Evolutionary conservation across 768 basidiomycete genomes (phyloP).

Genomic region (Leccinum subgranulosum): DNA sequence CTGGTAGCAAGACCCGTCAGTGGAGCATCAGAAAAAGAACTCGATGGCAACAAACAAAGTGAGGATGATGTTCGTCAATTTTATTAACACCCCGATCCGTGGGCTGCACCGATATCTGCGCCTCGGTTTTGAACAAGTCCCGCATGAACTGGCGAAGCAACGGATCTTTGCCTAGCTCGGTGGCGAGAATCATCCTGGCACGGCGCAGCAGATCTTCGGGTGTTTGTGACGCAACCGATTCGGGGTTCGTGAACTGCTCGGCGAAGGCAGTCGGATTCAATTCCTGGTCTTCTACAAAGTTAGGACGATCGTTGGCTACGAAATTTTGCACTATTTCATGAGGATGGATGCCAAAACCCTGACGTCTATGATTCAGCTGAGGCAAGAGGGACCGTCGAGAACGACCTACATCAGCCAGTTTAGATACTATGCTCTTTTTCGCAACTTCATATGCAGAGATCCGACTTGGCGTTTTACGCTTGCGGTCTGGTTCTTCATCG

Average conservation of each 20-base stretch:
- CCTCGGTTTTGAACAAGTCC: constrained; percentile 69
- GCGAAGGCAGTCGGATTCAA: constrained; percentile 77
- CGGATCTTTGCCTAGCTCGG: constrained; percentile 92
- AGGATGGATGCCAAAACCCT: constrained; percentile 85
- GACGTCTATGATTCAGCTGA: background rate
- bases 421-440: constrained; percentile 73
- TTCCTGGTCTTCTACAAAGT: constrained; percentile 80
- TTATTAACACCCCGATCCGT: constrained; percentile 83
- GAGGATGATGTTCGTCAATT: constrained; percentile 70
- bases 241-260: constrained; percentile 79
- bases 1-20: constrained; percentile 39
- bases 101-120: constrained; percentile 73
- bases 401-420: constrained; percentile 70
- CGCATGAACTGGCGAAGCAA: constrained; percentile 77
- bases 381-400: background rate
- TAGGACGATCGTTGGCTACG: constrained; percentile 51
- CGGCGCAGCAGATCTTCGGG: constrained; percentile 68
- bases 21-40: background rate
- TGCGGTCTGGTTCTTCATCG: constrained; percentile 56
- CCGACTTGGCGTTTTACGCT: constrained; percentile 79
- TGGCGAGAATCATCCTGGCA: constrained; percentile 80
- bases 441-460: constrained; percentile 81
- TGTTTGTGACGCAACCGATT: constrained; percentile 52
- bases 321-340: constrained; percentile 87
- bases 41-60: constrained; percentile 50